phyloP scores from a whole-genome alignment of 1,284 basidiomycete species.

The Cryptococcus amylolentus region DNA sequence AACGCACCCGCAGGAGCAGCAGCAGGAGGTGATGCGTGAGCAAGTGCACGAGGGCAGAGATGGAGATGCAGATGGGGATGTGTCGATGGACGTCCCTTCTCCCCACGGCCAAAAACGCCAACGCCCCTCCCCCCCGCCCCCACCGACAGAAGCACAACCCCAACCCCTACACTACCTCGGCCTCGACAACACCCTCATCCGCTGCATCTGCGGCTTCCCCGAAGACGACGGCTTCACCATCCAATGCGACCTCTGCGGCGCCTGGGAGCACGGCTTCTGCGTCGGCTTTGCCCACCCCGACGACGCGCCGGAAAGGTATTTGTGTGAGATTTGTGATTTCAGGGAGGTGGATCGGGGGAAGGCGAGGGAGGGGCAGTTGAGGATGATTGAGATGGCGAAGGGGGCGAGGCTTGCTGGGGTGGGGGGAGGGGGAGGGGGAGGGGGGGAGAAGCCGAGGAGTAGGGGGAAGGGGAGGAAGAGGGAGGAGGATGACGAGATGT shows the following conservation, averaged over 20 bases:
- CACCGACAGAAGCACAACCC: constrained; percentile 5
- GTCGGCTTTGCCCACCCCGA: constrained; percentile 65
- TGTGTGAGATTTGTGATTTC: constrained; percentile 47
- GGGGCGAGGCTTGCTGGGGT: constrained; percentile 27
- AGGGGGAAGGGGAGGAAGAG: constrained; percentile 16
- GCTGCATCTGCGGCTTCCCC: constrained; percentile 49
- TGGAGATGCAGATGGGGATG: no score
- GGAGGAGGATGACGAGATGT: constrained; percentile 3
- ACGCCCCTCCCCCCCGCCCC: constrained; percentile 24
- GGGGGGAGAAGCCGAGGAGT: constrained; percentile 9
- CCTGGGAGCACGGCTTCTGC: constrained; percentile 89
- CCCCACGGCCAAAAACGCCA: constrained; percentile 20
- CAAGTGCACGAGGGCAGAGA: no score
- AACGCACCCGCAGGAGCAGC: no score
- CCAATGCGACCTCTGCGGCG: constrained; percentile 80
- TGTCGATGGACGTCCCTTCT: no score
- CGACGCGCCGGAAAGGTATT: constrained; percentile 63
- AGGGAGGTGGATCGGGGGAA: constrained; percentile 31
- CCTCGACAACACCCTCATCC: constrained; percentile 46
- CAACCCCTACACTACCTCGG: constrained; percentile 44
- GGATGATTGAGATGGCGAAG: background rate
- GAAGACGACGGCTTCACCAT: constrained; percentile 90
- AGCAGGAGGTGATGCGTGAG: no score
- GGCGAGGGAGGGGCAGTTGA: constrained; percentile 23
- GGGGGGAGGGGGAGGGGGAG: constrained; percentile 28